phyloP scores from a whole-genome alignment of 2,329 filamentous ascomycete genomes.

The Alternaria rosae region DNA sequence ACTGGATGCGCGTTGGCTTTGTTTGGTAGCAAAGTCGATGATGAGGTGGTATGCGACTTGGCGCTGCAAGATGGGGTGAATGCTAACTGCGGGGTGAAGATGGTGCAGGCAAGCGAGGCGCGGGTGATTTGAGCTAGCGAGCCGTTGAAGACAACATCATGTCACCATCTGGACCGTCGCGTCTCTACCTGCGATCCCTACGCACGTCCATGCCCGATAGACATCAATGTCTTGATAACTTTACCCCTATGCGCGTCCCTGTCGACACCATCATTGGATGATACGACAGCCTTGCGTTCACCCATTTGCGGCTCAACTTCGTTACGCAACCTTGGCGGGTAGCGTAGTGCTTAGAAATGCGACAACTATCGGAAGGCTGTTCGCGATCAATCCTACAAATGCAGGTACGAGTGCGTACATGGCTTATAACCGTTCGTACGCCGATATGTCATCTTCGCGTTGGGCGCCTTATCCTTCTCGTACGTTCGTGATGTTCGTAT shows the following conservation, averaged over 20 bases:
- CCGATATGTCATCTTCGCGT: not conserved
- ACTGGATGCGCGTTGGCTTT: not conserved
- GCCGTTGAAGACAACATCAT: not conserved
- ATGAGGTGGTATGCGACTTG: not conserved
- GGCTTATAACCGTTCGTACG: not conserved
- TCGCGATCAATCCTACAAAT: conserved; percentile 32
- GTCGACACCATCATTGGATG: not conserved
- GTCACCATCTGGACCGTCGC: not conserved
- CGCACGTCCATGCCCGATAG: no score
- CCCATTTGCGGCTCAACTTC: not conserved
- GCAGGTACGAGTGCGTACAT: not conserved
- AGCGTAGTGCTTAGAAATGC: not conserved
- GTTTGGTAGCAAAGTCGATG: not conserved
- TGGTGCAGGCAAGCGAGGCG: conserved; percentile 27
- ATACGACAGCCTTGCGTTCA: not conserved
- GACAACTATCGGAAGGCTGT: not conserved
- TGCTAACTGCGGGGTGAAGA: not conserved
- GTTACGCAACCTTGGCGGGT: not conserved
- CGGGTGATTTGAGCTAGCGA: not conserved
- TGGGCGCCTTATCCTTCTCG: not conserved
- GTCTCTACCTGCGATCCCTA: no score
- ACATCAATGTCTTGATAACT: no score
- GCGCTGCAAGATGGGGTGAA: not conserved
- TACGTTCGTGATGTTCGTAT: not conserved
- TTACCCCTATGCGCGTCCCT: not conserved